Evolutionary conservation across 202 grass and related monocot genomes (phyloP).

Genomic region (Miscanthus sacchariflorus): DNA sequence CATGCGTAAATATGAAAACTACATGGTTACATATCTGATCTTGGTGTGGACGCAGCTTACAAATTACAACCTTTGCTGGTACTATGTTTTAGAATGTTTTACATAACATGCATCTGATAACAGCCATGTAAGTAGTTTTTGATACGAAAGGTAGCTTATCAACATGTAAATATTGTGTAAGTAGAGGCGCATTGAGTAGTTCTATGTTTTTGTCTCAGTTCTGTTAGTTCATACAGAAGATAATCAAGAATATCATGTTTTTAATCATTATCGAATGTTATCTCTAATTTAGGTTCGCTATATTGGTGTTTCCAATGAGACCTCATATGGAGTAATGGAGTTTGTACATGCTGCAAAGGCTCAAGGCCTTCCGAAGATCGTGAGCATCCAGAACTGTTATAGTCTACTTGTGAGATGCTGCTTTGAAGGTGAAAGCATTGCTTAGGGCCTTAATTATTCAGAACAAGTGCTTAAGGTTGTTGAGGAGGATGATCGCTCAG

Average conservation of each 20-base stretch:
- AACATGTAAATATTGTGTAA: neutral
- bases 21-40: neutral
- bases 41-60: neutral
- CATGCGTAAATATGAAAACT: neutral
- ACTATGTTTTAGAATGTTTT: neutral
- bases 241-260: neutral
- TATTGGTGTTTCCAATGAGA: slow-evolving; percentile 97
- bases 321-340: slow-evolving; percentile 93
- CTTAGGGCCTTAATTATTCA: neutral
- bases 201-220: neutral
- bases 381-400: slow-evolving; percentile 97
- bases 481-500: neutral
- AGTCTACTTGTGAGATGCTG: slow-evolving; percentile 82
- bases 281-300: slow-evolving; percentile 71
- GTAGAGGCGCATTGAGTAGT: slow-evolving; percentile 6
- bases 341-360: slow-evolving; percentile 82
- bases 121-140: slow-evolving; percentile 3
- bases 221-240: neutral
- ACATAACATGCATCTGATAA: neutral
- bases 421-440: slow-evolving; percentile 71
- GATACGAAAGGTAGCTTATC: neutral
- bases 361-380: slow-evolving; percentile 83
- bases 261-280: slow-evolving; percentile 29
- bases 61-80: neutral
- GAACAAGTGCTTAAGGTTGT: neutral